Percentiles rank a stretch among this genome's conserved stretches.
Conservation (phyloP, 352 stramenopile species). For the Hyaloperonospora brassicae region DNA sequence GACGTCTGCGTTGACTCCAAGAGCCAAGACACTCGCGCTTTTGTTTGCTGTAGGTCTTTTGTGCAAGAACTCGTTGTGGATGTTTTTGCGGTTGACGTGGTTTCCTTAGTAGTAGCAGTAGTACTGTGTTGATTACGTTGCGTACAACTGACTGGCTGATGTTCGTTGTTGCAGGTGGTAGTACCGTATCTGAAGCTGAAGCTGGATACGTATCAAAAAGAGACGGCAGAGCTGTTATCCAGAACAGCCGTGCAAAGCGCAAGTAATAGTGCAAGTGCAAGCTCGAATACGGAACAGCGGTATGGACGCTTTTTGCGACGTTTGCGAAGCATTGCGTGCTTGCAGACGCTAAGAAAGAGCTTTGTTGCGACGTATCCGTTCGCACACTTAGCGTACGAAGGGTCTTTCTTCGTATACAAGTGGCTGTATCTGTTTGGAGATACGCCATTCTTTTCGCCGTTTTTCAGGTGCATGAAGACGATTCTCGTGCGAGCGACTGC, state of each 20-base stretch:
- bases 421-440: conserved; percentile 83
- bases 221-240: conserved; percentile 31
- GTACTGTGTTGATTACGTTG: background rate
- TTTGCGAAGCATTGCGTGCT: conserved; percentile 38
- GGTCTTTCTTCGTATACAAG: conserved; percentile 77
- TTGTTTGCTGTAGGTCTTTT: conserved; percentile 40
- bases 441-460: conserved; percentile 76
- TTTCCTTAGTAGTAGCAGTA: background rate
- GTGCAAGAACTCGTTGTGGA: too few species aligned
- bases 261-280: background rate
- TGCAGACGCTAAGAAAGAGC: conserved; percentile 40
- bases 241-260: conserved; percentile 6
- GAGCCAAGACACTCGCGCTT: conserved; percentile 44
- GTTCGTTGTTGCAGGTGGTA: conserved; percentile 32
- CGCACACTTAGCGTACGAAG: conserved; percentile 72
- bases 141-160: conserved; percentile 2
- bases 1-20: conserved; percentile 35
- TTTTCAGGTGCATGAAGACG: conserved; percentile 63
- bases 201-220: conserved; percentile 53
- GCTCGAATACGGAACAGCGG: conserved; percentile 3
- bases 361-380: conserved; percentile 72
- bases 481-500: conserved; percentile 63
- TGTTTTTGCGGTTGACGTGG: too few species aligned
- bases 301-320: conserved; percentile 39
- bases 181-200: conserved; percentile 77